These are phyloP conservation scores for Monosporozyma aerobia DNA, from an alignment of 805 yeast species.

Conservation along the genomic window DNA sequence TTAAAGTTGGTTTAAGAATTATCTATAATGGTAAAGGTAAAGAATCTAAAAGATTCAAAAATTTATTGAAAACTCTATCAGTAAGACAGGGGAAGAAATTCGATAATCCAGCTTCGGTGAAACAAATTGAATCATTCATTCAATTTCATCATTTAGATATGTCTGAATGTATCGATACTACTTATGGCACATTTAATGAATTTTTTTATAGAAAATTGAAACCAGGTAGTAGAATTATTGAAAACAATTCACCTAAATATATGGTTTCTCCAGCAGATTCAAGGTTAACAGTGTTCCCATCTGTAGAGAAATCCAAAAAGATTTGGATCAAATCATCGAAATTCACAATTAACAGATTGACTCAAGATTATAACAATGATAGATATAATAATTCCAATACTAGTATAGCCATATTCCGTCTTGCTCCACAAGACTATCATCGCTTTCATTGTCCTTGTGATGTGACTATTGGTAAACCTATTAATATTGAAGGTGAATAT, in stretches of 20 bases:
- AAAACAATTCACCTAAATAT: conserved; percentile 42
- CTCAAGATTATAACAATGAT: conserved; percentile 30
- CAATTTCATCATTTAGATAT: conserved; percentile 75
- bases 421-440: conserved; percentile 97
- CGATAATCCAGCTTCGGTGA: conserved; percentile 58
- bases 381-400: conserved; percentile 40
- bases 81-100: conserved; percentile 78
- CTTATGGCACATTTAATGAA: conserved; percentile 71
- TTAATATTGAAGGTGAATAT: conserved; percentile 75
- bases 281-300: conserved; percentile 61
- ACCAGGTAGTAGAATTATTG: conserved; percentile 63
- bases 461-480: conserved; percentile 60
- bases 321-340: conserved; percentile 86
- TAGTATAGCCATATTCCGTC: conserved; percentile 67
- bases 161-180: conserved; percentile 52
- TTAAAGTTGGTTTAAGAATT: conserved; percentile 77
- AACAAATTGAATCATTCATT: conserved; percentile 66
- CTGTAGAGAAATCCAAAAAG: conserved; percentile 51
- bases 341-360: conserved; percentile 56
- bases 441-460: conserved; percentile 83
- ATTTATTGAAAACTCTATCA: conserved; percentile 55
- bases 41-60: conserved; percentile 49
- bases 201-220: conserved; percentile 76
- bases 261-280: conserved; percentile 82
- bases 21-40: conserved; percentile 66